Base-by-base conservation (phyloP, 352 stramenopile genomes). In the Phytopythium oedochilum region DNA sequence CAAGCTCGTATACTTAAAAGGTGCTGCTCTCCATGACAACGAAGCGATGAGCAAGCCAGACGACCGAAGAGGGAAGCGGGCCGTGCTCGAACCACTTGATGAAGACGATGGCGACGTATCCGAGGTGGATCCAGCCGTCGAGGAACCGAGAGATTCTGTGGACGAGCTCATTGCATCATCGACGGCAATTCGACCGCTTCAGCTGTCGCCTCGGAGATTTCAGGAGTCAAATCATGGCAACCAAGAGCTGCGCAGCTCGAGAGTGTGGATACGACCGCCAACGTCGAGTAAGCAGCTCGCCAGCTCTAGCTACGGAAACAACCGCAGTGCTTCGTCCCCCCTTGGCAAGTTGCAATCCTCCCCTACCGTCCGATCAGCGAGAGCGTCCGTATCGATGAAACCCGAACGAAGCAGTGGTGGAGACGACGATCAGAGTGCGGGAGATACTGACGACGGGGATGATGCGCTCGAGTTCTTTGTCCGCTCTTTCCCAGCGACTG, bases 1-100 rank as follows among this genome's bases (percentile, higher is more conserved):
- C 59, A 73, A 70, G 32, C 64, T 88, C 6, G 77, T 86, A 15
- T 86, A 81, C 50, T 86, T 86, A 34, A 62, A 82, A 45, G 66
- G 64, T 1, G 57, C 42, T 8, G 57, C 78, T 18, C 12, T 32
- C 20, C 23, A 57, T 17, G 46, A 52, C 17, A 52, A 52, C 31
- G 50, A 31, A n/a, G 26, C 17, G 45, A 20, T 5, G n/a, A 31
- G 22, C 32, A 53, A 57, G 15, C 43, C n/a, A 12, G 31, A 58
- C 15, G 34, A 44, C 10, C 36, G 49, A 14, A 9, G 17, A 22
- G 20, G 39, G 5, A 25, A 54, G n/a, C 39, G 31, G 18, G 22
- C 36, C 8, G 22, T 55, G 1, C 34, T 58, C 11, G 40, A 61
- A 1, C 38, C 31, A 10, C 28, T 57, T 34, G 38, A 53, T 5